phyloP scores from a whole-genome alignment of 352 stramenopile genomes.

The Hyaloperonospora brassicae region DNA sequence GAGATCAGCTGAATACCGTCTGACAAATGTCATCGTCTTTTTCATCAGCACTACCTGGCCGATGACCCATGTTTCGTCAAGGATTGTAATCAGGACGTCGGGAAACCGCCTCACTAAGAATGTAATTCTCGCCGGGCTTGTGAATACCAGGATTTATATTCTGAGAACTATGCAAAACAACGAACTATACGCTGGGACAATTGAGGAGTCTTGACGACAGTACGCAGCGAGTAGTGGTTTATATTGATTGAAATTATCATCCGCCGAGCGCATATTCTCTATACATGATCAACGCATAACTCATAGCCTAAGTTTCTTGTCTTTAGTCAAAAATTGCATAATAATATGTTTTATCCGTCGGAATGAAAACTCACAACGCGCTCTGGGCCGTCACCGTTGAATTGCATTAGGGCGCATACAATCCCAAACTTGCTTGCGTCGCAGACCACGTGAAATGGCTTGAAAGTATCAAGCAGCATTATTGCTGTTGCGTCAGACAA shows the following conservation, averaged over 20 bases:
- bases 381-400: no score
- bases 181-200: not conserved
- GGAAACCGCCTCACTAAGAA: no score
- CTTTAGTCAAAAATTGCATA: not conserved
- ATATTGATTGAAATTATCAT: not conserved
- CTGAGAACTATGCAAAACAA: no score
- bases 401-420: not conserved
- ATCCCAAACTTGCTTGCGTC: slow-evolving; percentile 18
- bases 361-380: not conserved
- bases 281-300: not conserved
- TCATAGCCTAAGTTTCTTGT: not conserved
- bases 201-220: not conserved
- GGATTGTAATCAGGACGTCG: no score
- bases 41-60: no score
- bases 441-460: slow-evolving; percentile 14
- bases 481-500: no score
- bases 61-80: no score
- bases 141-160: no score
- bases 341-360: not conserved
- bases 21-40: no score
- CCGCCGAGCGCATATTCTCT: not conserved
- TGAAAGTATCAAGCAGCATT: slow-evolving; percentile 1
- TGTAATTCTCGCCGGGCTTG: not conserved
- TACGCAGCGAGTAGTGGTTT: not conserved
- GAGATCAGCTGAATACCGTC: no score